Base-by-base conservation (phyloP, 495 filamentous ascomycete genomes). In the Penicillium herquei region DNA sequence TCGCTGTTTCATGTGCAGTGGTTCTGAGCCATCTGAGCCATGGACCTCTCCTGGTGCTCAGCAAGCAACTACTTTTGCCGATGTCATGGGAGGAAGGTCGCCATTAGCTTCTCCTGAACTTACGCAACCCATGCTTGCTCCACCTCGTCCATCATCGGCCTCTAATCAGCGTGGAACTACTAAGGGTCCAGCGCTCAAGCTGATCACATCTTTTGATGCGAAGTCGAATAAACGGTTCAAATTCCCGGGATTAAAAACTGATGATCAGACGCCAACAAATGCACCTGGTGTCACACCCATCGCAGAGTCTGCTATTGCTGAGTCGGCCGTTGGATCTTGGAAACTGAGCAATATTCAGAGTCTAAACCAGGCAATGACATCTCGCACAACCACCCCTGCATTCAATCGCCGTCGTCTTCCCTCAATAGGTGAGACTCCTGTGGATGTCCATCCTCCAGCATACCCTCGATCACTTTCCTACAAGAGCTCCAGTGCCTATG, bases 181-280 rank as follows among this genome's bases (percentile, higher is more conserved):
- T 12, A 96, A 94, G 72, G 86, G 84, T 11, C 87, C 91, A n/a
- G 80, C 92, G 4, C 80, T 98, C 39, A 98, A 96, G 68, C 81
- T 98, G 1, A 96, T 98, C 58, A 98, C 94, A 7, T 83, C 87
- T 0, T 98, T 98, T 52, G 86, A 85, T 17, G 70, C 81, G n/a
- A 65, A 77, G 13, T 71, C 77, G n/a, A 72, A 73, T 32, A 75
- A 81, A 39, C 81, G 82, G 50, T 80, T 82, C 61, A 84, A 81
- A 55, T 90, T 92, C 70, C 87, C 89, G 35, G 83, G 84, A 14
- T 67, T 80, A 26, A 78, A 75, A 49, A 81, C 77, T 10, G 89
- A 88, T 58, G 87, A 91, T 56, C 79, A 80, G 51, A 92, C 89
- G 10, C 89, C 91, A 6, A 89, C 91, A 43, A 83, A 83, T 62